Evolutionary conservation across 768 basidiomycete species (phyloP).

Genomic region (Leccinum disarticulatum): DNA sequence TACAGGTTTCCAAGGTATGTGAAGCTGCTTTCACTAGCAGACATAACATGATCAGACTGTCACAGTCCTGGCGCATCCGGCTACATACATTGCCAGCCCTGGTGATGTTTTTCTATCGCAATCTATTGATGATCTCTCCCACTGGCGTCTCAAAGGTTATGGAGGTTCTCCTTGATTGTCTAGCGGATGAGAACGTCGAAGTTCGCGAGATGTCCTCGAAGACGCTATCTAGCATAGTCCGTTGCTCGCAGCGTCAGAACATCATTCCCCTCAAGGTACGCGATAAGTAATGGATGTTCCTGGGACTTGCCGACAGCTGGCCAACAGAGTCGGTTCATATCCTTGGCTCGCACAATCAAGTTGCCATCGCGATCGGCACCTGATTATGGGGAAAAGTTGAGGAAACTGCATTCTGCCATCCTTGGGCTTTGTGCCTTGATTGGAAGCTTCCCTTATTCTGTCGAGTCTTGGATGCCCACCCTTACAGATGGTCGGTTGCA

Average conservation of each 20-base stretch:
- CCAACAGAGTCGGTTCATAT: slow-evolving; percentile 74
- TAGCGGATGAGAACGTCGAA: slow-evolving; percentile 89
- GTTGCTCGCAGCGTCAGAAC: slow-evolving; percentile 87
- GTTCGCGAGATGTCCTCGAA: slow-evolving; percentile 90
- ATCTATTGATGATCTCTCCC: slow-evolving; percentile 74
- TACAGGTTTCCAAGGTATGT: slow-evolving; percentile 75
- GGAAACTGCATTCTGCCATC: slow-evolving; percentile 83
- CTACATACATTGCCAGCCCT: slow-evolving; percentile 85
- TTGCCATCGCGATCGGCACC: slow-evolving; percentile 72
- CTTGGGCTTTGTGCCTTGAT: slow-evolving; percentile 92
- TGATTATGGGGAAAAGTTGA: slow-evolving; percentile 68
- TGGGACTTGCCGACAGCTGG: slow-evolving; percentile 7
- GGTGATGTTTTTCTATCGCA: slow-evolving; percentile 89
- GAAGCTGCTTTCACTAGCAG: background rate
- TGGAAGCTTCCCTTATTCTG: slow-evolving; percentile 93
- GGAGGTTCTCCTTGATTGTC: slow-evolving; percentile 80
- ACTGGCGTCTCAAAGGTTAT: slow-evolving; percentile 67
- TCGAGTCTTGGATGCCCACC: slow-evolving; percentile 90
- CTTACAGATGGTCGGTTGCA: slow-evolving; percentile 64
- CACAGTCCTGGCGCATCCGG: slow-evolving; percentile 87
- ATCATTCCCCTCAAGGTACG: slow-evolving; percentile 80
- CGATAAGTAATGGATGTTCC: background rate
- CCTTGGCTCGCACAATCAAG: slow-evolving; percentile 55
- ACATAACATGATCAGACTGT: slow-evolving; percentile 12
- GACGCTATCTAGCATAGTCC: slow-evolving; percentile 80